Evolutionary conservation across 306 rosid species (phyloP), one percentile per base, ranked within the genome.

Genomic region (Gillenia trifoliata): DNA sequence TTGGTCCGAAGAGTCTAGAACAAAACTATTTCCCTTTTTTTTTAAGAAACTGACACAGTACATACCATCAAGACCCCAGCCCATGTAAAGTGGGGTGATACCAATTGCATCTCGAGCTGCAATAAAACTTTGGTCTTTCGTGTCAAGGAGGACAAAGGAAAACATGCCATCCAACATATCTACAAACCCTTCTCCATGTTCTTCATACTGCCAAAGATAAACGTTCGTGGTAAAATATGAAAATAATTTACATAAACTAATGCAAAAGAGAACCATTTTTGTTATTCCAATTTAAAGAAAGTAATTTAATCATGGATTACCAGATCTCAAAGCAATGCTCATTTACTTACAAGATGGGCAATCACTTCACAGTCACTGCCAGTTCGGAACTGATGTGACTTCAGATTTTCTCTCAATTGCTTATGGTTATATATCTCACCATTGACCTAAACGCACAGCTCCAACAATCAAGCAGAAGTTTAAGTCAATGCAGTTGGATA

Each of bases 21-120:
- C 40, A 36, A 36, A 36, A 36, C 11, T 1, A 11, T 36, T 36
- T 36, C 40, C 8, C 8, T 11, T 36, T 36, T 8, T 36, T 11
- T 36, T 36, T 59, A 49, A 70, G 60, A n/a, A 31, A 71, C 17
- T 3, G 38, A 68, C 55, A 67, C 56, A 28, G 59, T 54, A 71
- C 91, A 77, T 88, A 94, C 98, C 99, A 84, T 95, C 99, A 81
- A 81, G 95, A 79, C 99, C 99, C 97, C 97, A 95, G 56, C 98
- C 99, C 85, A 95, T 77, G 85, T 92, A 95, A 76, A 92, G 93
- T 66, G 99, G 90, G 74, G 93, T 86, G 79, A 92, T 86, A 41
- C 98, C 99, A 81, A 95, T 89, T 77, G 93, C 93, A 77, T 95
- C 98, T 66, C 97, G 91, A 77, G 99, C 99, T 23, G 98, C 99